These are phyloP conservation scores for Moelleriella libera DNA, from an alignment of 2,329 filamentous ascomycete species.

Conservation along the genomic window DNA sequence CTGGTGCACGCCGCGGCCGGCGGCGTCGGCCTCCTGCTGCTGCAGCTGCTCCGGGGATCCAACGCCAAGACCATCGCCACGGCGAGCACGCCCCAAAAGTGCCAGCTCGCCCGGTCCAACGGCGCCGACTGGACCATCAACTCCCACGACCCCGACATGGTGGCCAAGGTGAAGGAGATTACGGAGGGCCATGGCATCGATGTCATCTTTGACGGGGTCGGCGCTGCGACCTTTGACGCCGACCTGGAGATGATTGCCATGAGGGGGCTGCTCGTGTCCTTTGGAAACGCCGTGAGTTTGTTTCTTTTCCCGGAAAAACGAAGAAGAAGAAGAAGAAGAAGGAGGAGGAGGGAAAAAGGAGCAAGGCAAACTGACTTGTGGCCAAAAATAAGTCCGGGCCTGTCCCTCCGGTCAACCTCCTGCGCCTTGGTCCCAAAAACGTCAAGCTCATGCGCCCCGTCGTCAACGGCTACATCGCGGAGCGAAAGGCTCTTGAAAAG, in stretches of 20 bases:
- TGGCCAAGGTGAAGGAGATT: conserved; percentile 47
- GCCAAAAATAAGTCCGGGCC: conserved; percentile 39
- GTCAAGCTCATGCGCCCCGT: conserved; percentile 61
- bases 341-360: neutral
- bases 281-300: conserved; percentile 59
- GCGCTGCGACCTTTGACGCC: conserved; percentile 70
- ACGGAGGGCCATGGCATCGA: conserved; percentile 60
- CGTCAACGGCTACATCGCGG: conserved; percentile 56
- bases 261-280: conserved; percentile 66
- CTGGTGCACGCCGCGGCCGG: conserved; percentile 79
- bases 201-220: conserved; percentile 77
- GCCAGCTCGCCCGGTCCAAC: conserved; percentile 50
- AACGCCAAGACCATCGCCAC: conserved; percentile 73
- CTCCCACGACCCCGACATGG: conserved; percentile 45
- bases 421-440: conserved; percentile 57
- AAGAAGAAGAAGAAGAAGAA: neutral
- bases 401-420: conserved; percentile 50
- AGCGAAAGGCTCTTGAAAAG: conserved; percentile 54
- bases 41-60: conserved; percentile 56
- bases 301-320: conserved; percentile 3
- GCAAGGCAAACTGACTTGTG: neutral
- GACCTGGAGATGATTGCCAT: conserved; percentile 59
- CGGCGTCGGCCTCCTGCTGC: conserved; percentile 62
- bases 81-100: conserved; percentile 59
- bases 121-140: conserved; percentile 63